Evolutionary conservation across 2,329 filamentous ascomycete genomes (phyloP), one percentile per base, ranked within the genome.

Genomic region (Aspergillus novofumigatus): DNA sequence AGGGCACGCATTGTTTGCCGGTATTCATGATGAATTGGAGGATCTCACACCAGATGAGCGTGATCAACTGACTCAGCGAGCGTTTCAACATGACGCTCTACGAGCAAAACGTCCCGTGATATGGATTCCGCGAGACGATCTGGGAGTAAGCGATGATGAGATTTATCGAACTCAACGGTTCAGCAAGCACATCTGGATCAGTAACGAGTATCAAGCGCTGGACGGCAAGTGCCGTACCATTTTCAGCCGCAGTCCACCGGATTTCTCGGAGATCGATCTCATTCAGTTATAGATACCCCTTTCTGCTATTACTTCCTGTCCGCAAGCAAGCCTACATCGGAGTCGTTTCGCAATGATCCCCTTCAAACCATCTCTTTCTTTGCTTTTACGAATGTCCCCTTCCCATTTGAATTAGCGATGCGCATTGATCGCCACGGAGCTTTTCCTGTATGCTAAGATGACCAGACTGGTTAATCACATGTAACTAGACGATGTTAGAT

Each of bases 111-210:
- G 92, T 53, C 94, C 94, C 0, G 91, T 90, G 0, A 87, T 99
- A 26, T 99, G 94, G 94, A 90, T 99, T 48, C 94, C 94, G 0
- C 85, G 88, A 10, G 94, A 99, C 69, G 89, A 94, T 63, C 75
- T 97, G 4, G 94, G 94, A 4, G 84, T 99, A 56, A 92, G 90
- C 63, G 91, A 96, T 65, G 93, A 97, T 65, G 94, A 99, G 77
- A 88, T 97, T 48, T 81, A 82, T 67, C 82, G 90, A 38, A 96
- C 92, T 6, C 83, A 87, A 62, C 80, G 82, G 50, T 89, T 92
- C 71, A 93, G 88, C 69, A 85, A 90, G 58, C 80, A 81, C 62
- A 89, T 97, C 53, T 96, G 92, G 90, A 92, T 97, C 70, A 96
- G 90, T 66, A 97, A 97, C 72, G 89, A 95, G 71, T 92, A 92